Conservation (phyloP, 2,329 filamentous ascomycete genomes). For the Fusarium sp. region DNA sequence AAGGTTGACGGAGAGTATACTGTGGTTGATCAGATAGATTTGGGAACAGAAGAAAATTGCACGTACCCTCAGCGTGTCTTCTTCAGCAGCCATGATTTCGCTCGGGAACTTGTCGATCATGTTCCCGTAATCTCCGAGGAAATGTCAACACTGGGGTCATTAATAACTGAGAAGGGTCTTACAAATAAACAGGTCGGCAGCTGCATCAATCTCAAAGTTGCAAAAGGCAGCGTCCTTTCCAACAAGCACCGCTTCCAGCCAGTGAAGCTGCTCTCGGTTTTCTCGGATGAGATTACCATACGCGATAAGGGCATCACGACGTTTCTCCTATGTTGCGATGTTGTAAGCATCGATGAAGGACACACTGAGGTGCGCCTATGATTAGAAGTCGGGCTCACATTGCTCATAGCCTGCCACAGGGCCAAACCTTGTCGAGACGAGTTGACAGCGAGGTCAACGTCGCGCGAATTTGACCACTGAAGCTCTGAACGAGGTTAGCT, state of each 20-base stretch:
- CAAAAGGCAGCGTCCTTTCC: background rate
- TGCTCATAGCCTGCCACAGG: background rate
- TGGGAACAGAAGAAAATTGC: background rate
- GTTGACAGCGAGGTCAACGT: background rate
- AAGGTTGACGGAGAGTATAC: conserved; percentile 3
- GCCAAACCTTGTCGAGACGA: background rate
- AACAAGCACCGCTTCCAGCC: background rate
- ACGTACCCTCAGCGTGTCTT: background rate
- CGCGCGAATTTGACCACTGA: background rate
- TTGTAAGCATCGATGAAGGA: background rate
- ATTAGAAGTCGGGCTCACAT: background rate
- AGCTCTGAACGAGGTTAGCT: background rate
- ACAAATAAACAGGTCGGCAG: background rate
- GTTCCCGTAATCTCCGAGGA: background rate
- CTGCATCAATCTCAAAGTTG: background rate
- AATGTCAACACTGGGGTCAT: background rate
- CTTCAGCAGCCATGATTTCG: background rate
- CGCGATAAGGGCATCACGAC: background rate
- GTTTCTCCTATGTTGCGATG: background rate
- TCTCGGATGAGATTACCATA: background rate
- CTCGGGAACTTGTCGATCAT: background rate
- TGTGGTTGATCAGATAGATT: background rate
- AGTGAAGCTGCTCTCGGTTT: background rate
- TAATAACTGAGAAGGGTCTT: background rate
- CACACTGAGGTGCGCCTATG: too few species aligned